Base-by-base conservation (phyloP, 169 alveolate genomes). In the Cryptosporidium tyzzeri region DNA sequence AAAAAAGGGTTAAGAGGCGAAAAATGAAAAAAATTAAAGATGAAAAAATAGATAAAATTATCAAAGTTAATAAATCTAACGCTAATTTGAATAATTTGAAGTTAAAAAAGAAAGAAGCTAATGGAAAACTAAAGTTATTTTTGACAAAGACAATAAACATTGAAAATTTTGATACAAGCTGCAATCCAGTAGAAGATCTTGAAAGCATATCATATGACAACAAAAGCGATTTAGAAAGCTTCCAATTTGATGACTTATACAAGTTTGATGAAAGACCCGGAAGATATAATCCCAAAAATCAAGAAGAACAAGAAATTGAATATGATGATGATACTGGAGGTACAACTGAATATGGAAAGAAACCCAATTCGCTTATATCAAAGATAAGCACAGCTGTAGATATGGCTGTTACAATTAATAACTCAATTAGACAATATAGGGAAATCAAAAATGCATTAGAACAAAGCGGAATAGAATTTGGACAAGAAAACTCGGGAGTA, bases 291-390 rank as follows among this genome's bases (percentile, higher is more conserved):
- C 75, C 75, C 26, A 80, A 80, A n/a, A 39, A 65, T 65, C 48
- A 59, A 23, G 48, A 62, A 8, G 80, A 80, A 59, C 14, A 5
- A 0, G 86, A 53, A 58, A 53, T 45, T 33, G 71, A 65, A 0
- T 80, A 80, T 62, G 89, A 80, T 41, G 39, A 45, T 61, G 89
- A 80, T 62, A 59, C 75, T 6, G 89, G 89, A n/a, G 89, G 89
- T 44, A 21, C 41, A 16, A 80, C 89, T 12, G 75, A 80, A n/a
- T 23, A 26, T 35, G 69, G 5, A 41, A 65, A 58, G 61, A 58
- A 80, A n/a, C 21, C 33, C 3, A 62, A 62, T 45, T 8, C 41
- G 10, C 37, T 62, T 23, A 61, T 65, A 26, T 29, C 39, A 23
- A 80, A 80, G 50, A 26, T 80, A 80, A 67, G 75, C 31, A 41